These are phyloP conservation scores for Quaeritorhiza haematococci DNA, from an alignment of 371 early-diverging fungal species.

Conservation along the genomic window DNA sequence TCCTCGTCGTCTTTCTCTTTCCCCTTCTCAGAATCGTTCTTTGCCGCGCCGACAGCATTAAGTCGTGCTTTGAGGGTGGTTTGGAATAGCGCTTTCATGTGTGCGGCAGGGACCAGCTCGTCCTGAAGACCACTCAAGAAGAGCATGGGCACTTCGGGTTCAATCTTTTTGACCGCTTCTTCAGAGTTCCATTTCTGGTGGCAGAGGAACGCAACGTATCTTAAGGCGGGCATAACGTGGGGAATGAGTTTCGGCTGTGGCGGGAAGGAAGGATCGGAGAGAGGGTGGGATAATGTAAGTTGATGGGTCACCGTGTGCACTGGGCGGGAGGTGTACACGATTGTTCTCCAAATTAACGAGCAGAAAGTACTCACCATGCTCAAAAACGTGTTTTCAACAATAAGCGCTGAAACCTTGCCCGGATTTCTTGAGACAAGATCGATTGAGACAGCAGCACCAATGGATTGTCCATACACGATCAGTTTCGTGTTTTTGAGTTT, in stretches of 20 bases:
- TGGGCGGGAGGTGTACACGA: no score
- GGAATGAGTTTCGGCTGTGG: constrained; percentile 80
- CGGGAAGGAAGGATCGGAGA: background rate
- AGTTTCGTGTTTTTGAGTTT: constrained; percentile 67
- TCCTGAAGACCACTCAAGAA: constrained; percentile 81
- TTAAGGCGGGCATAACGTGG: constrained; percentile 70
- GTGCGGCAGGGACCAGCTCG: constrained; percentile 81
- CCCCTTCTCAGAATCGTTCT: background rate
- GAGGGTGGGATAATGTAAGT: no score
- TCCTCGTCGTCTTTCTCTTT: constrained; percentile 32
- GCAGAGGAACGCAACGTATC: constrained; percentile 69
- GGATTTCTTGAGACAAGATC: constrained; percentile 66
- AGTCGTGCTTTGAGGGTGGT: constrained; percentile 12
- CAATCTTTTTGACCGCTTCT: constrained; percentile 60
- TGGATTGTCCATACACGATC: constrained; percentile 89
- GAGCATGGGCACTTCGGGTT: constrained; percentile 63
- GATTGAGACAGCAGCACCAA: constrained; percentile 97
- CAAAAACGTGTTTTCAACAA: constrained; percentile 93
- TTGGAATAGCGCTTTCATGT: constrained; percentile 74
- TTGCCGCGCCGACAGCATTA: background rate
- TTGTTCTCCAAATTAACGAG: no score
- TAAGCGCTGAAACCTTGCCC: constrained; percentile 70
- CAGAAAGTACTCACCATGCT: constrained; percentile 57
- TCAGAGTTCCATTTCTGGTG: constrained; percentile 89
- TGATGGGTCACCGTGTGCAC: no score